Percentiles rank a stretch among this genome's conserved stretches.
phyloP scores from a whole-genome alignment of 768 basidiomycete genomes.

The Tremella fuciformis region DNA sequence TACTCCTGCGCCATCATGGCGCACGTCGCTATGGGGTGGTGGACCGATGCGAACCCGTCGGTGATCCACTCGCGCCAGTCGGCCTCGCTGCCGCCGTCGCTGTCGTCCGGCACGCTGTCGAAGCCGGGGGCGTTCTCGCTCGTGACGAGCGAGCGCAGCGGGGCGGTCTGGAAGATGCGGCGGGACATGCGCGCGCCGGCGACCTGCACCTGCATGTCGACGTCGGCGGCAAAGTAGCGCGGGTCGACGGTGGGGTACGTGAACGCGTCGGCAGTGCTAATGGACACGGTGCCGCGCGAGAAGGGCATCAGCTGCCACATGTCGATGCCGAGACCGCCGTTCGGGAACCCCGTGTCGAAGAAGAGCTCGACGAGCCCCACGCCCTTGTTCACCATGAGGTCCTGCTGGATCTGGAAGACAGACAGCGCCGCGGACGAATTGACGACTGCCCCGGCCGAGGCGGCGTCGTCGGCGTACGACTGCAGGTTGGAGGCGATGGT shows the following conservation, averaged over 20 bases:
- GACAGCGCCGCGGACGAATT: conserved; percentile 27
- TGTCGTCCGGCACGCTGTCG: conserved; percentile 8
- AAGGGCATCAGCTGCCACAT: conserved; percentile 45
- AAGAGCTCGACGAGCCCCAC: conserved; percentile 41
- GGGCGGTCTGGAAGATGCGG: conserved; percentile 15
- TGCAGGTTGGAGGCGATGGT: conserved; percentile 37
- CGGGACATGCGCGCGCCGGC: conserved; percentile 37
- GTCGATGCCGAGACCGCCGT: conserved; percentile 14
- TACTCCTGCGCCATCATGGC: conserved; percentile 43
- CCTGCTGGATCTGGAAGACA: conserved; percentile 41
- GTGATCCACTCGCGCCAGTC: conserved; percentile 35
- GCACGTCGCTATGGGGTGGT: conserved; percentile 47
- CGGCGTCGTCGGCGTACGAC: conserved; percentile 38
- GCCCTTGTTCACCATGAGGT: conserved; percentile 40
- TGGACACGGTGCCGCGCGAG: conserved; percentile 27
- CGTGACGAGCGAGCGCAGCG: conserved; percentile 16
- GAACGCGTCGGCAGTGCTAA: not conserved
- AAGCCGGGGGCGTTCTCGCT: conserved; percentile 21
- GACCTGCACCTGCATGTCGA: conserved; percentile 39
- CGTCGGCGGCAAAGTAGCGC: conserved; percentile 35
- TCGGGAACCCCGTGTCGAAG: conserved; percentile 8
- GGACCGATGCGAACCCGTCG: conserved; percentile 35
- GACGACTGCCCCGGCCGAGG: conserved; percentile 29
- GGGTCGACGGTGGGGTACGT: conserved; percentile 28
- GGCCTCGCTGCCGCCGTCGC: conserved; percentile 4